These are phyloP conservation scores for Mortierella sp. DNA, from an alignment of 371 early-diverging fungal species.

Conservation along the genomic window DNA sequence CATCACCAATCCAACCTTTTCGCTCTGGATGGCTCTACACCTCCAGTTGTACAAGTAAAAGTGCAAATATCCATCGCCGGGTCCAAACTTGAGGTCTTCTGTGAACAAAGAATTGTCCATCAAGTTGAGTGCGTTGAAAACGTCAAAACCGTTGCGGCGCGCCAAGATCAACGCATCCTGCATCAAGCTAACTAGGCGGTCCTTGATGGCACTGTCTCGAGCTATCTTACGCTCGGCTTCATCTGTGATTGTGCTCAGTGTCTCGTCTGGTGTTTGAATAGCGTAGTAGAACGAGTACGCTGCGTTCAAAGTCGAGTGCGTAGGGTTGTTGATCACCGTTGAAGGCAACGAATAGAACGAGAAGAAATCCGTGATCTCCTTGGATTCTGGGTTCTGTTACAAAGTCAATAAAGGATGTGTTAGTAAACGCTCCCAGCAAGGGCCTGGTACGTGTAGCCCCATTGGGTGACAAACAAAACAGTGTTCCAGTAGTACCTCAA, in stretches of 20 bases:
- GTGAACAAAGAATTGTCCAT: conserved; percentile 84
- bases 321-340: conserved; percentile 81
- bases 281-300: conserved; percentile 96
- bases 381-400: conserved; percentile 62
- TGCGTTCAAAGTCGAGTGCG: conserved; percentile 83
- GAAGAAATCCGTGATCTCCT: conserved; percentile 84
- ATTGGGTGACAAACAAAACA: not conserved
- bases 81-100: conserved; percentile 87
- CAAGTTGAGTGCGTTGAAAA: conserved; percentile 91
- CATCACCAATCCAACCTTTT: conserved; percentile 90
- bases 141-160: conserved; percentile 81
- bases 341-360: conserved; percentile 95
- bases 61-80: conserved; percentile 93
- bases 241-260: conserved; percentile 54
- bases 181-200: conserved; percentile 69
- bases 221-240: conserved; percentile 53
- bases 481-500: conserved; percentile 65
- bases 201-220: conserved; percentile 57
- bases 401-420: not conserved
- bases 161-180: conserved; percentile 85
- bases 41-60: conserved; percentile 97
- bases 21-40: conserved; percentile 70
- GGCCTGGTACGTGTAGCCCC: too few relatives aligned
- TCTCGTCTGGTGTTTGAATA: conserved; percentile 61
- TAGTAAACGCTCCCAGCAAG: too few relatives aligned